phyloP scores from a whole-genome alignment of 306 rosid genomes.

The Notholithocarpus densiflorus region DNA sequence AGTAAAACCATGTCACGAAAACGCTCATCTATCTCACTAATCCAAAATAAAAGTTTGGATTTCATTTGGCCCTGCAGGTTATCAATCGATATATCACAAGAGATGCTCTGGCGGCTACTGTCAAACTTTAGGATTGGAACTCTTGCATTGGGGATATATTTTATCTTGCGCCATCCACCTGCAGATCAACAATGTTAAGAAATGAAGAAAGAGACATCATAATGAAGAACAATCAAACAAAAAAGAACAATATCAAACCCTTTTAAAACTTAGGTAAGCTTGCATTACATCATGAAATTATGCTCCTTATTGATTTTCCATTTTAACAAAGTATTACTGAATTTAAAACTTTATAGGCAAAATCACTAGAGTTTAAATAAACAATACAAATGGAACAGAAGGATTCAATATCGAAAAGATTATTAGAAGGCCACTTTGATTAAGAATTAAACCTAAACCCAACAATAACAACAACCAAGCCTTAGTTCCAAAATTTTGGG shows the following conservation, averaged over 20 bases:
- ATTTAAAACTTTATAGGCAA: conserved; percentile 8
- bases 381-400: conserved; percentile 4
- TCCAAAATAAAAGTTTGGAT: conserved; percentile 71
- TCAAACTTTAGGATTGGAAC: conserved; percentile 77
- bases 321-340: background rate
- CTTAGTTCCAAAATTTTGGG: no score
- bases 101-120: conserved; percentile 46
- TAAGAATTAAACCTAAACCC: background rate
- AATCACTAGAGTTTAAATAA: conserved; percentile 6
- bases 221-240: conserved; percentile 22
- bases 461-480: no score
- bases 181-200: conserved; percentile 29
- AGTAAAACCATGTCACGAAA: conserved; percentile 79
- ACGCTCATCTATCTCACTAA: conserved; percentile 66
- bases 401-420: background rate
- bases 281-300: background rate
- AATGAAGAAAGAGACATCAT: conserved; percentile 10
- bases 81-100: conserved; percentile 91
- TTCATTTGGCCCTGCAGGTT: conserved; percentile 78
- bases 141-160: conserved; percentile 58
- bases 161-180: conserved; percentile 65
- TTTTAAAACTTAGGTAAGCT: background rate
- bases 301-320: background rate
- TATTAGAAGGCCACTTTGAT: background rate
- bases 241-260: background rate